Evolutionary conservation across 2,329 filamentous ascomycete species (phyloP), one percentile per base, ranked within the genome.

Genomic region (Alternaria tenuissima): DNA sequence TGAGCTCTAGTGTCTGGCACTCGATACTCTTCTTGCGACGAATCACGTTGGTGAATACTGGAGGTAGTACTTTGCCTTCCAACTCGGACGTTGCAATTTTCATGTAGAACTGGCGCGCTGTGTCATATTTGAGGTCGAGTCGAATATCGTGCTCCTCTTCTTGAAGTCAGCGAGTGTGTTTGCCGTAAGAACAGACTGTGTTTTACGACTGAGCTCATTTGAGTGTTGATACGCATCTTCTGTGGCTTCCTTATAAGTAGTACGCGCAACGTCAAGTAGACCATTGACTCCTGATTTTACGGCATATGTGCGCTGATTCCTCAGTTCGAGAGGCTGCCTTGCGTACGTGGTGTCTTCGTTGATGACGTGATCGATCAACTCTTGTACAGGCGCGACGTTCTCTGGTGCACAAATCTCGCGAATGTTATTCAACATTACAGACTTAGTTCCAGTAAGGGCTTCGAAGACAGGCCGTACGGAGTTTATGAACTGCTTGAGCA

Each of bases 231-330:
- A 86, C 4, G 92, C 87, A 76, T 97, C 92, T 49, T 90, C 87
- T 5, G 89, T 95, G 2, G 91, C 88, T 75, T 98, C 94, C 69
- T 95, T 96, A 79, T 95, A 97, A 0, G 92, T 93, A 70, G 93
- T 90, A 5, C 94, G 87, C 34, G 93, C 92, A 38, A 97, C 91
- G 78, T 97, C 94, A 4, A 98, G 86, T 57, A 97, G 86, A 3
- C 92, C 92, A 68, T 92, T 93, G 42, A 95, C 88, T 0, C 92
- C 92, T 46, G 92, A 88, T 86, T 91, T 95, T 32, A 98, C 90
- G 22, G 94, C 94, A 80, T 96, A 97, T 0, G 91, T 92, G 64
- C 94, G 85, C 74, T 98, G 94, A 62, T 97, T 96, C 14, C 94
- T 87, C 57, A 97, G 83, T 63, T 97, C 94, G 5, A 98, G 83